Conservation (phyloP, 2,329 filamentous ascomycete species). For the Ampelomyces quisqualis region DNA sequence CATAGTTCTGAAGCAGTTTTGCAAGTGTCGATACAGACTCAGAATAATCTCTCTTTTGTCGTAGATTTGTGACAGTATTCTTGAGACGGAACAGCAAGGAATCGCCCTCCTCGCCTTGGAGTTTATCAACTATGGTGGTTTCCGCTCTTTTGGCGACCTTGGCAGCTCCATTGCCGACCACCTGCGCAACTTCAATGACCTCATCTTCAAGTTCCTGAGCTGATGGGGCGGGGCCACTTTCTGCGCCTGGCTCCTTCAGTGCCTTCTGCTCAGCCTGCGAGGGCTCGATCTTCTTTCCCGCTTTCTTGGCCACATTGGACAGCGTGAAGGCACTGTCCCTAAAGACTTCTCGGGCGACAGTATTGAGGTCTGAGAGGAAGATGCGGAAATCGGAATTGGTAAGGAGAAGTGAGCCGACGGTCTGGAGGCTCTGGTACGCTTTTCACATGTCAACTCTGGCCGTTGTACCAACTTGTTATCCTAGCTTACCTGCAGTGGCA, state of each 20-base stretch:
- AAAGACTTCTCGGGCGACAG: conserved; percentile 80
- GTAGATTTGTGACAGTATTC: conserved; percentile 70
- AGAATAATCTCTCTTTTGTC: conserved; percentile 77
- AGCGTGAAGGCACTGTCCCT: conserved; percentile 80
- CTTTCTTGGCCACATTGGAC: conserved; percentile 71
- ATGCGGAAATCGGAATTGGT: conserved; percentile 89
- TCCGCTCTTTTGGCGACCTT: conserved; percentile 59
- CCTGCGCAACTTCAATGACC: conserved; percentile 48
- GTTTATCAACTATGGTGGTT: conserved; percentile 71
- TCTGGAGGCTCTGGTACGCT: conserved; percentile 81
- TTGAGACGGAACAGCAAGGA: conserved; percentile 75
- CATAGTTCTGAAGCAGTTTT: conserved; percentile 74
- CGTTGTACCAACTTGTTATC: neutral
- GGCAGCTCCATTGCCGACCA: conserved; percentile 49
- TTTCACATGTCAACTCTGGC: conserved; percentile 20
- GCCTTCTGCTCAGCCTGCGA: conserved; percentile 60
- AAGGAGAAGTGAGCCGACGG: conserved; percentile 78
- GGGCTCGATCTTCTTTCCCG: conserved; percentile 71
- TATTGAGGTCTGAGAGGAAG: conserved; percentile 77
- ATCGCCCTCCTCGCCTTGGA: conserved; percentile 70
- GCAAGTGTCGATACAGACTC: conserved; percentile 81
- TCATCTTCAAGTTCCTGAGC: conserved; percentile 61
- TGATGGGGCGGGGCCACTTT: conserved; percentile 55
- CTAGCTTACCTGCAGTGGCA: conserved; percentile 63
- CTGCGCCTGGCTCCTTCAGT: conserved; percentile 54